A percentile compares a stretch with the other conserved stretches of the same genome.
Evolutionary conservation across 805 yeast genomes (phyloP).

Genomic region (Pichia gijzeniarum): DNA sequence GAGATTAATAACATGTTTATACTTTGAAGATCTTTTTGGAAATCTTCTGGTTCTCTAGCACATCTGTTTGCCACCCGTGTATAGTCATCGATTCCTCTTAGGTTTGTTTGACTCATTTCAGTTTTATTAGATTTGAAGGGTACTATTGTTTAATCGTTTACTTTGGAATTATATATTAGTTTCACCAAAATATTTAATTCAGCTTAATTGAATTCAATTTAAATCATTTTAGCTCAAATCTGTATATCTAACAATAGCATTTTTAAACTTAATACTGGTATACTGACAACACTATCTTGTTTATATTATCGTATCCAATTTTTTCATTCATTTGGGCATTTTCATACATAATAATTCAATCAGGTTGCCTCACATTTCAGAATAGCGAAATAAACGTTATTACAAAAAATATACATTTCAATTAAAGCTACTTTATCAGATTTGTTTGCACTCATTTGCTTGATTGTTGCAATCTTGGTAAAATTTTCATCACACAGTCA

Average conservation of each 20-base stretch:
- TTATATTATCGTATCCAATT: not conserved
- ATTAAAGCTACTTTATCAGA: not conserved
- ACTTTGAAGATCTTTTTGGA: not conserved
- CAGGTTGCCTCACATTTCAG: not conserved
- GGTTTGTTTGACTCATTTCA: conserved; percentile 7
- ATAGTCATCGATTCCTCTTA: conserved; percentile 2
- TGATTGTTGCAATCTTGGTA: conserved; percentile 25
- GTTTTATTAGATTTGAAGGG: conserved; percentile 6
- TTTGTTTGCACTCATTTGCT: conserved; percentile 27
- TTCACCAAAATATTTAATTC: not conserved
- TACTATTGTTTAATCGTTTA: conserved; percentile 1
- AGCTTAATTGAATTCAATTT: not conserved
- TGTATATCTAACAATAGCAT: not conserved
- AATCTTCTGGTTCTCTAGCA: conserved; percentile 1
- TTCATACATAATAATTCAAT: not conserved
- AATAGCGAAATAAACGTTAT: not conserved
- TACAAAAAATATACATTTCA: not conserved
- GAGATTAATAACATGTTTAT: not conserved
- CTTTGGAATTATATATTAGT: not conserved
- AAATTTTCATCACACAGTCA: not conserved
- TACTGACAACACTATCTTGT: not conserved
- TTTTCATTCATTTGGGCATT: not conserved
- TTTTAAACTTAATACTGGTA: not conserved
- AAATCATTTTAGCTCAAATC: not conserved
- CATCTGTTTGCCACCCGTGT: conserved; percentile 9